phyloP scores from a whole-genome alignment of 2,329 filamentous ascomycete species.

The Neodidymelliopsis sp. region DNA sequence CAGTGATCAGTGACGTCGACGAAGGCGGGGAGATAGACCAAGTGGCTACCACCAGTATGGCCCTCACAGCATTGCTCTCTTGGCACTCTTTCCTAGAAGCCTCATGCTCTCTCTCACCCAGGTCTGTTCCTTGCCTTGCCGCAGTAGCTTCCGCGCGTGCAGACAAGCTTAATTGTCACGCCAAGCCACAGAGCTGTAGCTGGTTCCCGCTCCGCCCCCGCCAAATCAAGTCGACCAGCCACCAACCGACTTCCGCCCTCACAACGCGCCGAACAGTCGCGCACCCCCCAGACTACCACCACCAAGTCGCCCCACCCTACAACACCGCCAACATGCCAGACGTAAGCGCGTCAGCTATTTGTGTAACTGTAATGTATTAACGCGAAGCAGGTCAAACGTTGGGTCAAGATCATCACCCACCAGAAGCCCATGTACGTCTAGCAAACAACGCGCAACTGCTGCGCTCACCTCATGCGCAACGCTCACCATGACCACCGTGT shows the following conservation, averaged over 20 bases:
- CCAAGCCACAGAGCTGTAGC: slow-evolving; percentile 23
- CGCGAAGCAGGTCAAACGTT: slow-evolving; percentile 73
- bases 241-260: slow-evolving; percentile 25
- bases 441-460: slow-evolving; percentile 21
- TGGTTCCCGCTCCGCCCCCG: slow-evolving; percentile 20
- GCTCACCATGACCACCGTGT: not conserved
- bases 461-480: slow-evolving; percentile 16
- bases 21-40: not conserved
- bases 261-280: slow-evolving; percentile 28
- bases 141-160: slow-evolving; percentile 12
- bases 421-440: slow-evolving; percentile 82
- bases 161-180: slow-evolving; percentile 13
- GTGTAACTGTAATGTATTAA: slow-evolving; percentile 18
- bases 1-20: slow-evolving; percentile 1
- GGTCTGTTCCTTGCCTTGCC: not conserved
- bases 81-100: not conserved
- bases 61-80: too few species aligned
- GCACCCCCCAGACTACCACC: slow-evolving; percentile 7
- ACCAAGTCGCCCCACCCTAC: not conserved
- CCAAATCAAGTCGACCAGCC: slow-evolving; percentile 33
- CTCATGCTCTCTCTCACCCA: not conserved
- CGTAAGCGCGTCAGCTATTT: slow-evolving; percentile 40
- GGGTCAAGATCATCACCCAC: slow-evolving; percentile 91
- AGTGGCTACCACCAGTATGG: too few species aligned
- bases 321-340: slow-evolving; percentile 52